Percentiles rank a stretch among this genome's conserved stretches.
These are phyloP conservation scores for Termitomyces sp. DNA, from an alignment of 768 basidiomycete genomes.

Conservation along the genomic window DNA sequence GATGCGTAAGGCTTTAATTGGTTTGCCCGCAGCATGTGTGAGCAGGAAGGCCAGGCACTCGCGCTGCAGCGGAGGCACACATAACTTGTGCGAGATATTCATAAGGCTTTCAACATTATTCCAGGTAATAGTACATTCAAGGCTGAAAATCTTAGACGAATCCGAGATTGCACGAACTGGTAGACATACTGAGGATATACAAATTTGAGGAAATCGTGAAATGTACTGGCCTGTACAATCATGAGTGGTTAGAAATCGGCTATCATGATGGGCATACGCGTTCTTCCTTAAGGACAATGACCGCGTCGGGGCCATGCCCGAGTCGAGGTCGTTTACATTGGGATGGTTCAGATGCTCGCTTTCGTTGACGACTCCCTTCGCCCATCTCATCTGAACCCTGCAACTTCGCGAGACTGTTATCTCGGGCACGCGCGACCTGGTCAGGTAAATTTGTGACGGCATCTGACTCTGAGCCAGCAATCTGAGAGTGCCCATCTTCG, in stretches of 20 bases:
- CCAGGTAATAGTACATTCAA: constrained; percentile 94
- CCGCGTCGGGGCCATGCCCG: constrained; percentile 65
- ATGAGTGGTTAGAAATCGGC: neutral
- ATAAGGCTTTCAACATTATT: constrained; percentile 90
- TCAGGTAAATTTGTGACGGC: constrained; percentile 9
- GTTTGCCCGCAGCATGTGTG: constrained; percentile 88
- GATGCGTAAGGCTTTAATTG: constrained; percentile 90
- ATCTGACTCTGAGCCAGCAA: constrained; percentile 17
- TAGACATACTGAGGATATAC: constrained; percentile 84
- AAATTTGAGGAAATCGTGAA: constrained; percentile 92
- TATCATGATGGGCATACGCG: constrained; percentile 39
- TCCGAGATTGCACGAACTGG: neutral
- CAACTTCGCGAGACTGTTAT: constrained; percentile 58
- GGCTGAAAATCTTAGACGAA: constrained; percentile 30
- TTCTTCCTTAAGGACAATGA: constrained; percentile 89
- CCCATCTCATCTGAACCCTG: constrained; percentile 29
- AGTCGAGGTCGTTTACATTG: constrained; percentile 36
- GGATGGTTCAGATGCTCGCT: constrained; percentile 11
- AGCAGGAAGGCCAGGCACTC: constrained; percentile 86
- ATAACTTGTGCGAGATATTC: constrained; percentile 88
- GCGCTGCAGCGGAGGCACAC: constrained; percentile 74
- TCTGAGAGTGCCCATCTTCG: constrained; percentile 23
- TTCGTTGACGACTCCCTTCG: constrained; percentile 8
- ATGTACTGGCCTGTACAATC: constrained; percentile 60
- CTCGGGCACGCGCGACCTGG: constrained; percentile 37